Evolutionary conservation across 1,139 yeast species (phyloP), one percentile per base, ranked within the genome.

Genomic region (Pichia inconspicua): DNA sequence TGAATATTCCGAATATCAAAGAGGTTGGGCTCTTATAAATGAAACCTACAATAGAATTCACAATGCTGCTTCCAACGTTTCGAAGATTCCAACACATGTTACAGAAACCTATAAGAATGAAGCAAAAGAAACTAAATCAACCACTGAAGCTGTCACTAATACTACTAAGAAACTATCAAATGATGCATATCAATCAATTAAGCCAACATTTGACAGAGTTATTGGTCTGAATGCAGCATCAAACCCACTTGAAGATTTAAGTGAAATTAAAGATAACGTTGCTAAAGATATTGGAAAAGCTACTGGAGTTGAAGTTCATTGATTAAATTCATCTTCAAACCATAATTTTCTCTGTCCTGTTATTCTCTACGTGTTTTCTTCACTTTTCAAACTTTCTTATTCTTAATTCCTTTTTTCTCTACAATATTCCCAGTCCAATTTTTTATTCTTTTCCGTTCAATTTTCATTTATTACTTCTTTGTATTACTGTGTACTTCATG

Each of bases 81-180:
- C 61, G 1, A 46, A 56, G 15, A 31, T 61, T 7, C 65, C 65
- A 19, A 49, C 54, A 2, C 62, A 64, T 43, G 60, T 61, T 25
- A 45, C 57, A 19, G 54, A 50, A 17, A 57, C 60, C 28, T 64
- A 62, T 47, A 41, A 47, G 9, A 55, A 53, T 25, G 66, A 62
- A 47, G 52, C 57, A 36, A 49, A 55, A 15, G 54, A 60, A 7
- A 51, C 56, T 10, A 54, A 58, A 1, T 55, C 58, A 3, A 49
- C 63, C 8, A 56, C 64, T 7, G 53, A 55, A 25, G 66, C 66
- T 3, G 49, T 64, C 22, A 59, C 62, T 3, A 58, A 60, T 31
- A 59, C 67, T 15, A 61, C 67, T 28, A 59, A 63, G 53, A 58
- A 59, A 44, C 56, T 64, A 28, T 61, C 66, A 2, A 54, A 50